These are phyloP conservation scores for Microbotryum silenes-acaulis DNA, from an alignment of 1,284 basidiomycete species.

Conservation along the genomic window DNA sequence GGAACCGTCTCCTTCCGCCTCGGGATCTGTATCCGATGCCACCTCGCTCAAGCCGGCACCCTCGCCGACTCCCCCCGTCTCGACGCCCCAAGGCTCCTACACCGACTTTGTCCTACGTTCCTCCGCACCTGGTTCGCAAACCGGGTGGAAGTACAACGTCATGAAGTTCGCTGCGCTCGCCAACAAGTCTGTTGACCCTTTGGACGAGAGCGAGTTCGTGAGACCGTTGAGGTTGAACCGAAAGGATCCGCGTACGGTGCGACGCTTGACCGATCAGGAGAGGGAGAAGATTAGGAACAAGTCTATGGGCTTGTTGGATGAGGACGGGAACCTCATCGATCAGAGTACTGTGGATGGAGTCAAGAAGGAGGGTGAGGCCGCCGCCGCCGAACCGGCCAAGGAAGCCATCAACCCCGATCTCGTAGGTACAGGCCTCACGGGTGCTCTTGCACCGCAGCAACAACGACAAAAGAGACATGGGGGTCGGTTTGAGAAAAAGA, in stretches of 20 bases:
- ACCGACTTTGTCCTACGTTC: conserved; percentile 29
- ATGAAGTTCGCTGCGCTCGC: conserved; percentile 32
- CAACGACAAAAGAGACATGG: conserved; percentile 45
- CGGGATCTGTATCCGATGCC: too few species aligned
- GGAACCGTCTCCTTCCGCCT: too few species aligned
- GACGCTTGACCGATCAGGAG: conserved; percentile 39
- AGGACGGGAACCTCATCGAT: conserved; percentile 48
- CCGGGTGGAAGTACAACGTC: conserved; percentile 33
- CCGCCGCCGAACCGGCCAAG: conserved; percentile 47
- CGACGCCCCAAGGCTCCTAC: conserved; percentile 6
- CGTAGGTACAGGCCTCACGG: conserved; percentile 21
- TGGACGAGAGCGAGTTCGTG: conserved; percentile 17
- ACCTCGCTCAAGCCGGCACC: too few species aligned
- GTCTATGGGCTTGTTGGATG: conserved; percentile 45
- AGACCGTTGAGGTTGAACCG: conserved; percentile 71
- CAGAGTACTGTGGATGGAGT: conserved; percentile 40
- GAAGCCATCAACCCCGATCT: conserved; percentile 34
- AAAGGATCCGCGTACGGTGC: conserved; percentile 55
- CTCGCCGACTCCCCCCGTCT: too few species aligned
- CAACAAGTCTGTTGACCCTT: conserved; percentile 18
- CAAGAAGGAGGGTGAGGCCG: conserved; percentile 48
- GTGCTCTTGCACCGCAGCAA: conserved; percentile 5
- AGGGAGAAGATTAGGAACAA: conserved; percentile 42
- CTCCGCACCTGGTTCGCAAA: conserved; percentile 6
- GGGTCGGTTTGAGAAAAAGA: conserved; percentile 67